Base-by-base conservation (phyloP, 1,139 yeast genomes). In the Scheffersomyces segobiensis region DNA sequence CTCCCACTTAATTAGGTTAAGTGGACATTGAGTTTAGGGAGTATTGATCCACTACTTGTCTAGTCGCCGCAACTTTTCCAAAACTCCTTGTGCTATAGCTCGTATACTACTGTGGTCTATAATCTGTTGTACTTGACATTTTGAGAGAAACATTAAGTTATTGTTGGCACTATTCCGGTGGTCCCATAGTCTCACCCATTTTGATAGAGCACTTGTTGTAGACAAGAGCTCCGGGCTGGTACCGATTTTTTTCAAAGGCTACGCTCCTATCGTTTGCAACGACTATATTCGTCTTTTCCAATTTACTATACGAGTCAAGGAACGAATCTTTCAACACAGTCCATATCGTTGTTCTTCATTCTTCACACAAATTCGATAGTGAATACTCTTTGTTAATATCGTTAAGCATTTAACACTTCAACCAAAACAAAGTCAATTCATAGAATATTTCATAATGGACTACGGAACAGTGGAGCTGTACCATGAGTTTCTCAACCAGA, bases 401-500 rank as follows among this genome's bases (percentile, higher is more conserved):
- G 39, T 26, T 14, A 39, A 42, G 57, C 52, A 26, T 52, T 39
- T 32, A 55, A 52, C 48, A 26, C 18, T 14, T 46, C 24, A 39
- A 50, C 50, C 46, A 18, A 19, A 18, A 10, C 22, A 42, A 19
- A 6, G 5, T 42, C 14, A 49, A 18, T 32, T 26, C 49, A 49
- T 46, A 49, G 8, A 24, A 32, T 42, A 42, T 18, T n/a, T 54
- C 32, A 57, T 49, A 52, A 62, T 58, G 63, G 53, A 58, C 21
- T 49, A 52, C 46, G 59, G 61, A 32, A 62, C 68, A 17, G 70
- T 71, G 50, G 75, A 71, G 56, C 75, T 71, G 71, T 73, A 73
- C 62, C 66, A 70, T 60, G 76, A 73, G 62, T 76, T 75, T 61
- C 65, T 75, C 52, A 71, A 65, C 55, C 72, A 65, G 54, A 74